Evolutionary conservation across 768 basidiomycete species (phyloP), one percentile per base, ranked within the genome.

Genomic region (Naematelia aurantialba): DNA sequence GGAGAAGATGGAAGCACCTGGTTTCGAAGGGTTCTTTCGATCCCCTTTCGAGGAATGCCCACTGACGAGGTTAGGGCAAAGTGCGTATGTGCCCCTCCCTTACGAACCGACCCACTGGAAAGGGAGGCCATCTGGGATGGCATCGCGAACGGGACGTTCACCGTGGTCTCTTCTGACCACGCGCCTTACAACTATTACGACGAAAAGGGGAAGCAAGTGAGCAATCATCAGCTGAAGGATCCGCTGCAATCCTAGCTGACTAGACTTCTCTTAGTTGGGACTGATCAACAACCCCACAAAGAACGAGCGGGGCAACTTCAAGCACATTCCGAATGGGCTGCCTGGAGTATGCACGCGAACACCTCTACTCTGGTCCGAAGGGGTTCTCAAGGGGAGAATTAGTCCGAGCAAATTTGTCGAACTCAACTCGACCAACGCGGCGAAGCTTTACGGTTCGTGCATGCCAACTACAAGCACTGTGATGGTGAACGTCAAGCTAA

Each of bases 331-430:
- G 10, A 78, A 78, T 39, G 77, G 77, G 4, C 65, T 76, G 1
- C 78, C 78, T 4, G 78, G 78, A 4, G 67, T 78, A 21, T 76
- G 78, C 52, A 78, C 78, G 3, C 72, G 77, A 24, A 59, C 69
- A 0, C 78, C 78, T 1, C 61, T 78, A 25, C 63, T 78, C 17
- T 77, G 73, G 69, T 61, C 58, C 21, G 58, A 73, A 17, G 78
- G 78, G 13, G 76, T 78, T 11, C 60, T 72, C 47, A 69, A 69
- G 13, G 76, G 73, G 2, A 58, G 74, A 3, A 72, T 79, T 52
- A 60, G 74, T 4, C 61, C 66, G 2, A 65, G 68, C 39, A 69
- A 75, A 45, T 79, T 78, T 49, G 78, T 79, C 46, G 74, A 77
- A 60, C 62, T 79, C 14, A 78, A 69, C 56, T 70, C 68, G 13